Conservation (phyloP, 768 basidiomycete species). For the Xerocomellus chrysenteron region DNA sequence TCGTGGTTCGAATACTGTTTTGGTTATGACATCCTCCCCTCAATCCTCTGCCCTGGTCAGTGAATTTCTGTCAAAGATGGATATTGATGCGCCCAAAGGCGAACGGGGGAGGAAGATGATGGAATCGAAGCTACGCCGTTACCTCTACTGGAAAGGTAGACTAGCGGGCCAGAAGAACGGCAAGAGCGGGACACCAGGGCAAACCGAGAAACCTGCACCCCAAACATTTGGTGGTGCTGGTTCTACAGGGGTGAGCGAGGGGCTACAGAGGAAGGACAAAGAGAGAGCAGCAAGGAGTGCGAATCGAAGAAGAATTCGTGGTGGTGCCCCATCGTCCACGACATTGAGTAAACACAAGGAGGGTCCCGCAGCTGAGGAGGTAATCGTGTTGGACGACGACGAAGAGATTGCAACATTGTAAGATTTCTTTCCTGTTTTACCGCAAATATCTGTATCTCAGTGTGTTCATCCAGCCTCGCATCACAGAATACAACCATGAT, state of each 20-base stretch:
- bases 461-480: slow-evolving; percentile 15
- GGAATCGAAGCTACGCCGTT: slow-evolving; percentile 65
- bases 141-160: slow-evolving; percentile 81
- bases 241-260: slow-evolving; percentile 55
- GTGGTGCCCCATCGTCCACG: slow-evolving; percentile 51
- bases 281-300: slow-evolving; percentile 57
- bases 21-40: slow-evolving; percentile 86
- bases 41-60: slow-evolving; percentile 71
- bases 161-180: slow-evolving; percentile 26
- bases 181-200: slow-evolving; percentile 2
- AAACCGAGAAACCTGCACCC: slow-evolving; percentile 7
- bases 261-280: slow-evolving; percentile 73
- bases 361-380: slow-evolving; percentile 5
- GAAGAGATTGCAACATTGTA: slow-evolving; percentile 59
- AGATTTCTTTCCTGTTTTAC: slow-evolving; percentile 24
- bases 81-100: slow-evolving; percentile 56
- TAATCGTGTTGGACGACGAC: slow-evolving; percentile 19
- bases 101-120: slow-evolving; percentile 74
- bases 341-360: slow-evolving; percentile 10
- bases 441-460: not conserved
- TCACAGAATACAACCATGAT: slow-evolving; percentile 13
- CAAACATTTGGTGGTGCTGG: slow-evolving; percentile 12
- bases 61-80: slow-evolving; percentile 72
- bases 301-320: slow-evolving; percentile 72
- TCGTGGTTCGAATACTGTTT: slow-evolving; percentile 69